Conservation (phyloP, 768 basidiomycete genomes). For the Boletus rex-veris region DNA sequence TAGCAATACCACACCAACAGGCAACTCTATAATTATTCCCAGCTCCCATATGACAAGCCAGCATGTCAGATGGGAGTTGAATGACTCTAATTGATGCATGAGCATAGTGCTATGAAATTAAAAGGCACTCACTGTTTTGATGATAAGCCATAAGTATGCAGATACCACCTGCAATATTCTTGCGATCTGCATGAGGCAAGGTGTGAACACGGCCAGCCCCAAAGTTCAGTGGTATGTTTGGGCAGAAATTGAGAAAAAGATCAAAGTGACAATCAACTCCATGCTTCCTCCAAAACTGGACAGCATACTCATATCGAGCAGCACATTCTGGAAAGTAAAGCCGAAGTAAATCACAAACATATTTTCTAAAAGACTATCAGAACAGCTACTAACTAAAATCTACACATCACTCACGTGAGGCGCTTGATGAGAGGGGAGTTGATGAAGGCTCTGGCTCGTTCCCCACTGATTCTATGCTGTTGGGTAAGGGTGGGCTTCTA, state of each 20-base stretch:
- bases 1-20: neutral
- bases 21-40: neutral
- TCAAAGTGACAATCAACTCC: neutral
- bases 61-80: no score
- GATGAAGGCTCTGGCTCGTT: no score
- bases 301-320: neutral
- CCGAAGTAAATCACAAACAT: neutral
- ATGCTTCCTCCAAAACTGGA: neutral
- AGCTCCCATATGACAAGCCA: neutral
- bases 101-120: no score
- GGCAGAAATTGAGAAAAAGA: neutral
- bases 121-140: neutral
- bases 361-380: neutral
- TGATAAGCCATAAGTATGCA: neutral
- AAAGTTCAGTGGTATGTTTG: neutral
- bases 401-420: no score
- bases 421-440: no score
- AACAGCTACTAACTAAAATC: no score
- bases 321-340: neutral
- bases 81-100: no score
- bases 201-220: neutral
- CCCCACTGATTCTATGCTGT: no score
- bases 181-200: neutral
- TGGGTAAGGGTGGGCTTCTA: no score
- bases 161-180: neutral